Evolutionary conservation across 1,284 basidiomycete species (phyloP).

Genomic region (Ceratobasidium sp.): DNA sequence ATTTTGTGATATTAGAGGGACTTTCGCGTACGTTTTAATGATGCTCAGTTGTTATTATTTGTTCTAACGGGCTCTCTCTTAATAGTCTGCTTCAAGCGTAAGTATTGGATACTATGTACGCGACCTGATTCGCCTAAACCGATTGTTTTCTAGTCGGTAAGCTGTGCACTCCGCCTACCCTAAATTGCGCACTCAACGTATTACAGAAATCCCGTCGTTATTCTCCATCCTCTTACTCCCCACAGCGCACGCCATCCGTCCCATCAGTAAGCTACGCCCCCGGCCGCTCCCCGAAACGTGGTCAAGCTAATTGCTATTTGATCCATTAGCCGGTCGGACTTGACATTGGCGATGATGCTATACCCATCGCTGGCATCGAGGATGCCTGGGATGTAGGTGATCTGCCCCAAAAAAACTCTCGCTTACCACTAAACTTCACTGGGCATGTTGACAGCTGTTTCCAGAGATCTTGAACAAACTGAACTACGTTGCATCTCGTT

Average conservation of each 20-base stretch:
- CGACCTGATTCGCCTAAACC: not conserved
- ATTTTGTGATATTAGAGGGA: not conserved
- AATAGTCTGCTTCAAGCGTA: not conserved
- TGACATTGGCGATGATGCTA: not conserved
- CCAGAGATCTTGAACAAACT: not conserved
- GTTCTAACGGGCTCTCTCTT: not conserved
- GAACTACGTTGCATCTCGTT: not conserved
- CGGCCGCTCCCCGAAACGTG: not conserved
- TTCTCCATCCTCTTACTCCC: not conserved
- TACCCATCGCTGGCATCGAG: not conserved
- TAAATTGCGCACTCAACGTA: not conserved
- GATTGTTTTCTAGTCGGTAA: not conserved
- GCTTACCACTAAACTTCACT: not conserved
- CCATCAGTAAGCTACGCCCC: not conserved
- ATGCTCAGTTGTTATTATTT: not conserved
- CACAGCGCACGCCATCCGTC: not conserved
- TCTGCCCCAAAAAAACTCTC: not conserved
- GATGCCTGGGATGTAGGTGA: slow-evolving; percentile 6
- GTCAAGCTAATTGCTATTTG: not conserved
- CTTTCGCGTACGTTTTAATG: not conserved
- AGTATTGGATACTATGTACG: not conserved
- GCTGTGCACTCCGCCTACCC: not conserved
- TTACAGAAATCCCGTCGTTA: not conserved
- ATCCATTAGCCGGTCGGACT: not conserved
- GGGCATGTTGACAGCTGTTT: not conserved